A percentile compares a stretch with the other conserved stretches of the same genome.
Conservation (phyloP, 805 yeast genomes). For the Starmerella floris region DNA sequence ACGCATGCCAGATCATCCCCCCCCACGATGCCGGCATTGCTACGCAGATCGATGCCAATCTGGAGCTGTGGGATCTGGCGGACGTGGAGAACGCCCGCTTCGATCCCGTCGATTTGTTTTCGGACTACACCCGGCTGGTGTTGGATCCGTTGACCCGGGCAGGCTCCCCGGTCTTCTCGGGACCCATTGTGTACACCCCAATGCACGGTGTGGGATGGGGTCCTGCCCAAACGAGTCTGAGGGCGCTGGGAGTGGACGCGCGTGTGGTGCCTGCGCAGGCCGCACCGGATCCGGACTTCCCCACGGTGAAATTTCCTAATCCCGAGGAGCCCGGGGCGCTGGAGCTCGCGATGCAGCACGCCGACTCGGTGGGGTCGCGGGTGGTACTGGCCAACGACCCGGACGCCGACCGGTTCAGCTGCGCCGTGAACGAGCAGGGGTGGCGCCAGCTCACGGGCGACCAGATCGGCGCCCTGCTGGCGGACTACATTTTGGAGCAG, state of each 20-base stretch:
- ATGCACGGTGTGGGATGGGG: constrained; percentile 89
- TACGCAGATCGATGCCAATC: constrained; percentile 41
- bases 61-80: constrained; percentile 40
- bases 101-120: constrained; percentile 1
- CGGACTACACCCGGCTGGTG: constrained; percentile 5
- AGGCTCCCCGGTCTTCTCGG: not conserved
- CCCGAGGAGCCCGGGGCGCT: constrained; percentile 90
- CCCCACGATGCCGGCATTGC: constrained; percentile 78
- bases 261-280: constrained; percentile 50
- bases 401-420: constrained; percentile 89
- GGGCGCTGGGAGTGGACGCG: constrained; percentile 28
- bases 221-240: constrained; percentile 36
- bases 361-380: constrained; percentile 37
- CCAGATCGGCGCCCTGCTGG: constrained; percentile 78
- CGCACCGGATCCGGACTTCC: constrained; percentile 69
- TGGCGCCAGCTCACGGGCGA: constrained; percentile 87
- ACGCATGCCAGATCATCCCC: constrained; percentile 92
- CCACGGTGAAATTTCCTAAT: constrained; percentile 81
- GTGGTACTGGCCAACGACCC: constrained; percentile 87
- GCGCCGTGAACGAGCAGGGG: constrained; percentile 43
- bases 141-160: constrained; percentile 4
- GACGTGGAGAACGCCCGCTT: constrained; percentile 1
- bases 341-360: constrained; percentile 50
- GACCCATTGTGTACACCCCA: constrained; percentile 66
- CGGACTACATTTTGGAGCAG: constrained; percentile 41